These are phyloP conservation scores for Elsinoe arachidis DNA, from an alignment of 2,329 filamentous ascomycete species.

Conservation along the genomic window DNA sequence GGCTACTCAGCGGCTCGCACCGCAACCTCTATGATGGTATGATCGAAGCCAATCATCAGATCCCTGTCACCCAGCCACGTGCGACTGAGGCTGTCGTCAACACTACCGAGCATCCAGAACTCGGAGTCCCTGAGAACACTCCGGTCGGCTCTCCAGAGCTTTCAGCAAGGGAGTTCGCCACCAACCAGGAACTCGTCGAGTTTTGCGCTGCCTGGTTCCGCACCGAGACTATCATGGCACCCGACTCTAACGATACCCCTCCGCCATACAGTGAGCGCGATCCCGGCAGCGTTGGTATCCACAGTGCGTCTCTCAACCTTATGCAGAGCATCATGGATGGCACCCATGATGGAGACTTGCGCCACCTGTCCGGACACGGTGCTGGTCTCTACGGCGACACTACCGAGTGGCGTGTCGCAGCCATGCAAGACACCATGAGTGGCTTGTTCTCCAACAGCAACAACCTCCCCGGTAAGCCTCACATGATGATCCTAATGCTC, in stretches of 20 bases:
- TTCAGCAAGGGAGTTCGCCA: too few relatives aligned
- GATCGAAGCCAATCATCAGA: not conserved
- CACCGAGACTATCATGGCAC: not conserved
- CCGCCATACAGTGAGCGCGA: not conserved
- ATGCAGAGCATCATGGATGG: not conserved
- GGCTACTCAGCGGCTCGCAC: not conserved
- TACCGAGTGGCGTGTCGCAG: not conserved
- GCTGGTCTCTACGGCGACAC: not conserved
- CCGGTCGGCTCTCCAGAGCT: not conserved
- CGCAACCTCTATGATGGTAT: too few relatives aligned
- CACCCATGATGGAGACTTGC: not conserved
- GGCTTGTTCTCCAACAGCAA: not conserved
- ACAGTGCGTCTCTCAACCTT: not conserved
- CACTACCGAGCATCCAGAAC: not conserved
- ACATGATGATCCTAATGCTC: not conserved
- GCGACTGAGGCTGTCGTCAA: not conserved
- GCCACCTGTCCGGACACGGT: not conserved
- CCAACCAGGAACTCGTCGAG: slow-evolving; percentile 38
- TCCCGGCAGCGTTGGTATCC: not conserved
- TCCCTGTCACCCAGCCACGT: not conserved
- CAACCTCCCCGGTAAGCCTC: not conserved
- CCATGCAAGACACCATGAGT: not conserved
- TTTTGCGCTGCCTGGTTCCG: not conserved
- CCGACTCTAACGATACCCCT: not conserved
- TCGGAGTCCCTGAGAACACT: not conserved